A percentile compares a stretch with the other conserved stretches of the same genome.
These are phyloP conservation scores for Karstenula rhodostoma DNA, from an alignment of 2,329 filamentous ascomycete species.

Conservation along the genomic window DNA sequence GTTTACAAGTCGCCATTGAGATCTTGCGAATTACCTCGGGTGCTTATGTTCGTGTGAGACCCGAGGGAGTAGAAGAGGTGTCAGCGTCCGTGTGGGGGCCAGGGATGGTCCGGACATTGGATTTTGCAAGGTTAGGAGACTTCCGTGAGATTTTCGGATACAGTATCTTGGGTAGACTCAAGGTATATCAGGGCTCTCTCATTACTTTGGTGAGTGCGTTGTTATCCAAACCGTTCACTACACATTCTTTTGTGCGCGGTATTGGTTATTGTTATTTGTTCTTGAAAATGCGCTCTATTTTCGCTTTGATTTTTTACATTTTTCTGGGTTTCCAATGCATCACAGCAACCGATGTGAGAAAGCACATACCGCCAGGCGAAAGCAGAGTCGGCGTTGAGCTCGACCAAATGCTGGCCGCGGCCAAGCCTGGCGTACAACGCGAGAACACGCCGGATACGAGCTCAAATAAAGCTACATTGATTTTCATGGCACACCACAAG, in stretches of 20 bases:
- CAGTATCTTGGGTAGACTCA: neutral
- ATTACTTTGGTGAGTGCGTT: neutral
- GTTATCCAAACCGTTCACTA: neutral
- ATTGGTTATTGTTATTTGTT: neutral
- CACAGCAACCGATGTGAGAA: neutral
- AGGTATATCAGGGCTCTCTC: neutral
- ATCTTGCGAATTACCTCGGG: too few relatives aligned
- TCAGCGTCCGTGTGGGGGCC: neutral
- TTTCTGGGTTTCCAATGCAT: neutral
- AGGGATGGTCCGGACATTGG: neutral
- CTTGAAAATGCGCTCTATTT: slow-evolving; percentile 5
- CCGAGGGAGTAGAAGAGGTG: neutral
- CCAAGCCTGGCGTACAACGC: neutral
- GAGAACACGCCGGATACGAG: neutral
- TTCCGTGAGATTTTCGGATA: neutral
- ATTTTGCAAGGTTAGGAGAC: neutral
- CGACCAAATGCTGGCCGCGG: neutral
- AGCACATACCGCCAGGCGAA: neutral
- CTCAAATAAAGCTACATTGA: neutral
- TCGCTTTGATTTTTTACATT: neutral
- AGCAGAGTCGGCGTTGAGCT: slow-evolving; percentile 1
- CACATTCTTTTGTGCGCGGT: slow-evolving; percentile 1
- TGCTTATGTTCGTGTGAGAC: neutral
- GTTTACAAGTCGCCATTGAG: too few relatives aligned
- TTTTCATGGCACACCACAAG: slow-evolving; percentile 1